phyloP scores from a whole-genome alignment of 441 rosid genomes.

The Brassica balearica region DNA sequence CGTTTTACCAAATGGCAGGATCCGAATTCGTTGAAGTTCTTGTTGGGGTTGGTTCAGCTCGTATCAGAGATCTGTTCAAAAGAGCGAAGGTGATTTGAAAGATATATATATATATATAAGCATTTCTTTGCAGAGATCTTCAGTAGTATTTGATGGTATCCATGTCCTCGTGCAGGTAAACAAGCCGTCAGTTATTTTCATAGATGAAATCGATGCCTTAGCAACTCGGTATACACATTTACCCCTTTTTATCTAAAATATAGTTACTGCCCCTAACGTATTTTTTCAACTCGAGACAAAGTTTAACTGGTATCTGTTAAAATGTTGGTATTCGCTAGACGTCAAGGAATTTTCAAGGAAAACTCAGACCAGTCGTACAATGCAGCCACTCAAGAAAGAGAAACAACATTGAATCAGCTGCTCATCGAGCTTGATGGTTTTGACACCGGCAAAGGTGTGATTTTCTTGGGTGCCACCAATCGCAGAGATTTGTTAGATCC shows the following conservation, averaged over 20 bases:
- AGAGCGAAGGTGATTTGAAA: conserved; percentile 79
- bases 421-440: conserved; percentile 98
- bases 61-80: conserved; percentile 95
- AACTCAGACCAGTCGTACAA: conserved; percentile 76
- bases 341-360: conserved; percentile 90
- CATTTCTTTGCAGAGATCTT: not conserved
- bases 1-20: conserved; percentile 99
- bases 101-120: not conserved
- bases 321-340: conserved; percentile 58
- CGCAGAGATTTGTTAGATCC: conserved; percentile 95
- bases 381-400: conserved; percentile 97
- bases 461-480: conserved; percentile 94
- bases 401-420: conserved; percentile 95
- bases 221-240: conserved; percentile 64
- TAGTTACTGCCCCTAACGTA: not conserved
- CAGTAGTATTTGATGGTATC: not conserved
- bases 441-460: conserved; percentile 98
- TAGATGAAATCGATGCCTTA: conserved; percentile 95
- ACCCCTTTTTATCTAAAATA: conserved; percentile 2
- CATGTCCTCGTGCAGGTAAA: conserved; percentile 73
- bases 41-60: conserved; percentile 98
- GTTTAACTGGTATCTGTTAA: conserved; percentile 4
- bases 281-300: too few species aligned
- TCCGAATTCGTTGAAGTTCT: conserved; percentile 97
- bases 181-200: conserved; percentile 94